Conservation (phyloP, 2,329 filamentous ascomycete genomes). For the Colletotrichum filicis region DNA sequence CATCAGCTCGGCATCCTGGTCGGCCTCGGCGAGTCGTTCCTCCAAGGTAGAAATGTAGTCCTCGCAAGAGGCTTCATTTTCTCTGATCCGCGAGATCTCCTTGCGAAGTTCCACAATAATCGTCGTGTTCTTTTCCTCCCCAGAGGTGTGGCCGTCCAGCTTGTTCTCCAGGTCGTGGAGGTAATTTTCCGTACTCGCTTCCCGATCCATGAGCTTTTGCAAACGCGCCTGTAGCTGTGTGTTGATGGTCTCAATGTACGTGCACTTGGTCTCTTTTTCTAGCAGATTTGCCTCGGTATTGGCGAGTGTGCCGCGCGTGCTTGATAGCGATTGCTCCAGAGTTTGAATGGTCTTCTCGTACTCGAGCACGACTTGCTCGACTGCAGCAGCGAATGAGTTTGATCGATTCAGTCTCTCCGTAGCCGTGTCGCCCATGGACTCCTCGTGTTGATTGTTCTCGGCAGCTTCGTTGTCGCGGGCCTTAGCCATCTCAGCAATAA, state of each 20-base stretch:
- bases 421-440: conserved; percentile 78
- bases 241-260: conserved; percentile 93
- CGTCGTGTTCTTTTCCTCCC: conserved; percentile 90
- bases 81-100: conserved; percentile 86
- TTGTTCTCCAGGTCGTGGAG: conserved; percentile 91
- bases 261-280: conserved; percentile 93
- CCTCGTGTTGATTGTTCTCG: conserved; percentile 69
- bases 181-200: conserved; percentile 91
- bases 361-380: conserved; percentile 95
- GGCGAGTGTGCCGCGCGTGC: conserved; percentile 84
- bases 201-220: conserved; percentile 93
- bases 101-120: conserved; percentile 90
- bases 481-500: conserved; percentile 93
- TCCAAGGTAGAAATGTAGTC: conserved; percentile 98
- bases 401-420: conserved; percentile 92
- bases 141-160: conserved; percentile 88
- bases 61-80: conserved; percentile 90
- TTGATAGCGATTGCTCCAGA: conserved; percentile 90
- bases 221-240: conserved; percentile 87
- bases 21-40: conserved; percentile 92
- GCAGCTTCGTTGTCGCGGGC: conserved; percentile 77
- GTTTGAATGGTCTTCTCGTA: conserved; percentile 99
- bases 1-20: conserved; percentile 97
- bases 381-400: conserved; percentile 94
- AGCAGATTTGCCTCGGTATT: conserved; percentile 86